phyloP scores from a whole-genome alignment of 2,329 filamentous ascomycete genomes.

The Colletotrichum paranaense region DNA sequence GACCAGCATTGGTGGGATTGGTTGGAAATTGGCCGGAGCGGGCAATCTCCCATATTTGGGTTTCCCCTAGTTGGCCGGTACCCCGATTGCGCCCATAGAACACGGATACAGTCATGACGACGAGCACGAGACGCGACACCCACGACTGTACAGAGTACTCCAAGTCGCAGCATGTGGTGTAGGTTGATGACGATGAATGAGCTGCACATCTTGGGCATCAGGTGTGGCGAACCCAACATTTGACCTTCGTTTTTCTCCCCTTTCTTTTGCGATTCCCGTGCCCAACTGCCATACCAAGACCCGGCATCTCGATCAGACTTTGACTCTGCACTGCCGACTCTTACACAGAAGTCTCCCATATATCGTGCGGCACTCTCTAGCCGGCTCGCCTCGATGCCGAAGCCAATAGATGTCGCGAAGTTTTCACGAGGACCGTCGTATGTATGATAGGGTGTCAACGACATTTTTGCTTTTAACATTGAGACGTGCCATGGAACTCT shows the following conservation, averaged over 20 bases:
- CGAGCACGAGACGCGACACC: constrained; percentile 5
- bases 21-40: constrained; percentile 26
- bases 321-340: constrained; percentile 19
- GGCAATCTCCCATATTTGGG: constrained; percentile 30
- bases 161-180: neutral
- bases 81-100: constrained; percentile 7
- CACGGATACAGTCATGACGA: constrained; percentile 5
- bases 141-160: neutral
- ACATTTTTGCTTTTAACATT: neutral
- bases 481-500: constrained; percentile 21
- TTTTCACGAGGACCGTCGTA: neutral
- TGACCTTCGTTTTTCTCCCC: neutral
- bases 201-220: constrained; percentile 4
- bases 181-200: constrained; percentile 2
- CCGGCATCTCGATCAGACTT: constrained; percentile 19
- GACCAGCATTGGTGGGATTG: constrained; percentile 22
- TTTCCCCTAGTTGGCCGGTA: constrained; percentile 18
- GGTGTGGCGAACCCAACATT: constrained; percentile 4
- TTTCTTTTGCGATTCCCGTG: neutral
- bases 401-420: constrained; percentile 3
- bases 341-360: neutral
- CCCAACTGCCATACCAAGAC: neutral
- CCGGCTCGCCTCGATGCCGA: constrained; percentile 5
- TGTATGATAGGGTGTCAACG: neutral
- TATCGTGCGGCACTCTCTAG: constrained; percentile 16